Base-by-base conservation (phyloP, 345 rosid species). In the Acer saccharum region DNA sequence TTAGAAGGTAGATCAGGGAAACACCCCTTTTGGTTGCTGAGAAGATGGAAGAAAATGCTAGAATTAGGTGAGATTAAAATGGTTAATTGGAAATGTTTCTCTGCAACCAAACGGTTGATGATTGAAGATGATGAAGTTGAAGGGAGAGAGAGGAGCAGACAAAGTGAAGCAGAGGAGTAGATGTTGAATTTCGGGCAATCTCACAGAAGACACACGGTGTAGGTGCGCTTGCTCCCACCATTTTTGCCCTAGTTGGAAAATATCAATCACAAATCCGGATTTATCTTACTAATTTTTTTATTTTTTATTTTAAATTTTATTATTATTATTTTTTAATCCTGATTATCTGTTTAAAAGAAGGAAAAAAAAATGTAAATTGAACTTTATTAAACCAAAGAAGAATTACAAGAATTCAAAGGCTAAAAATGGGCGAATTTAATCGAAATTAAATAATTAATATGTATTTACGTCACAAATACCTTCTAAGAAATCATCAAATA, bases 191-290 rank as follows among this genome's bases (percentile, higher is more conserved):
- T 63, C 83, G 84, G 61, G 87, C 86, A 60, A 90, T 93, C 81
- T 86, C 87, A 77, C 98, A 95, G 90, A 95, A 92, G 71, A 95
- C 72, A 71, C 98, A 93, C 2, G 87, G 77, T 10, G 84, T 8
- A 7, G 81, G 44, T 1, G 84, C 44, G 57, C 68, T 61, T 61
- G 84, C 87, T 80, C 85, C 95, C 87, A 90, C 89, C 98, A 91
- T 93, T 77, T 69, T 77, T 69, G 76, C 70, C 73, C 73, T 63
- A 27, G 57, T 23, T 65, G 32, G 68, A 66, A 29, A 60, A 18
- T 79, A 12, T 12, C 63, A 8, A 11, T 6, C 29, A 27, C 78
- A 65, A 44, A 17, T 63, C 69, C 4, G 5, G 11, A 63, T 74
- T 44, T 74, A 63, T 62, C 41, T 32, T 32, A 3, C 39, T n/a